phyloP scores from a whole-genome alignment of 108 stramenopile species.

The Asterionellopsis glacialis region DNA sequence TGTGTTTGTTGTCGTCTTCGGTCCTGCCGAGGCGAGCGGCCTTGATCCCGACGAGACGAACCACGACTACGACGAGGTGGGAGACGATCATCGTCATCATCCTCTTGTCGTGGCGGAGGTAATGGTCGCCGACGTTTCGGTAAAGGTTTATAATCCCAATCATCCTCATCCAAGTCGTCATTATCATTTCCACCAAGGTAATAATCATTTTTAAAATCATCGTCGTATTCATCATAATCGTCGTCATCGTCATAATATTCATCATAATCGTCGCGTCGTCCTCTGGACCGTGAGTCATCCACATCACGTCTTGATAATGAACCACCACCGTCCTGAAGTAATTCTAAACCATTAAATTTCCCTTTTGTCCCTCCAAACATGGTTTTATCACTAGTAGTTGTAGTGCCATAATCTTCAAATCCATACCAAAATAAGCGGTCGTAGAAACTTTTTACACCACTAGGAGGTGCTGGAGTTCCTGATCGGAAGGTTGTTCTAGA shows the following conservation, averaged over 20 bases:
- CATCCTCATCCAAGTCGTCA: slow-evolving; percentile 7
- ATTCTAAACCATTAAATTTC: slow-evolving; percentile 71
- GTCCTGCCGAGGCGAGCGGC: too few relatives aligned
- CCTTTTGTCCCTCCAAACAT: slow-evolving; percentile 83
- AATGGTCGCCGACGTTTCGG: too few relatives aligned
- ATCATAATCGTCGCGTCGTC: slow-evolving; percentile 10
- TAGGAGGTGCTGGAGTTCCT: slow-evolving; percentile 51
- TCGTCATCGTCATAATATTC: slow-evolving; percentile 23
- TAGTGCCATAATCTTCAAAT: slow-evolving; percentile 34
- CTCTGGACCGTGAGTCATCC: too few relatives aligned
- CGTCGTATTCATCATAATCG: slow-evolving; percentile 26
- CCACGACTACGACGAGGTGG: too few relatives aligned
- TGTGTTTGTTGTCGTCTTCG: background rate
- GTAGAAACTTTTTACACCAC: slow-evolving; percentile 57
- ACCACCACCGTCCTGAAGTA: slow-evolving; percentile 38
- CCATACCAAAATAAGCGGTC: slow-evolving; percentile 74
- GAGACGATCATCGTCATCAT: too few relatives aligned
- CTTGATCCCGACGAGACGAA: too few relatives aligned
- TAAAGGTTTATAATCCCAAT: background rate
- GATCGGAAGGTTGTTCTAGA: slow-evolving; percentile 38
- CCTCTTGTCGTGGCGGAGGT: too few relatives aligned
- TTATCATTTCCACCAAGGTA: slow-evolving; percentile 1
- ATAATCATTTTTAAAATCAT: background rate
- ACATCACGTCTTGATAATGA: background rate
- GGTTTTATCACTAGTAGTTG: slow-evolving; percentile 45